A percentile compares a stretch with the other conserved stretches of the same genome.
phyloP scores from a whole-genome alignment of 257 asterid species.

The Ligustrum vulgare region DNA sequence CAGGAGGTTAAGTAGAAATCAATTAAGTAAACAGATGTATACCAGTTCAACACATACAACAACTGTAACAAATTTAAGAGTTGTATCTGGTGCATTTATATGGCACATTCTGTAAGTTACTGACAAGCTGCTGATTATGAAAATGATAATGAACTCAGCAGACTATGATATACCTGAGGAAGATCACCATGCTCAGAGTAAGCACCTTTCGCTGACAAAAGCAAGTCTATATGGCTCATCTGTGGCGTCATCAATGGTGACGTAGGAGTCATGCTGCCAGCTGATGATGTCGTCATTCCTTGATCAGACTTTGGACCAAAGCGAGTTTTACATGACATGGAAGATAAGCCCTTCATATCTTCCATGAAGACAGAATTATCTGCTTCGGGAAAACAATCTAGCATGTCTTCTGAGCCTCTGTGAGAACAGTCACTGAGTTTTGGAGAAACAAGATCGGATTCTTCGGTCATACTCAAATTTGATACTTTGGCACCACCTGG shows the following conservation, averaged over 20 bases:
- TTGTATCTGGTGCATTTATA: not conserved
- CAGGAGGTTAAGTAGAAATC: not conserved
- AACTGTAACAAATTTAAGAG: slow-evolving; percentile 6
- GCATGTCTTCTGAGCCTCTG: slow-evolving; percentile 98
- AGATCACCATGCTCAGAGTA: slow-evolving; percentile 91
- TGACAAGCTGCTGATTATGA: slow-evolving; percentile 7
- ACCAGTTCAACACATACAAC: not conserved
- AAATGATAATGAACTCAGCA: slow-evolving; percentile 16
- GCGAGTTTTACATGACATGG: slow-evolving; percentile 88
- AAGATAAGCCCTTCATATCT: slow-evolving; percentile 75
- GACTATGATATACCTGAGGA: slow-evolving; percentile 70
- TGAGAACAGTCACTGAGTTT: slow-evolving; percentile 96
- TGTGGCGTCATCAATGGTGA: slow-evolving; percentile 92
- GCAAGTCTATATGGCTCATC: slow-evolving; percentile 78
- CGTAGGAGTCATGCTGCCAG: slow-evolving; percentile 98
- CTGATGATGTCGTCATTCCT: slow-evolving; percentile 97
- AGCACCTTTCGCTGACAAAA: slow-evolving; percentile 86
- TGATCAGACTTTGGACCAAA: slow-evolving; percentile 97
- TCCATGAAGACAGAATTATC: slow-evolving; percentile 72
- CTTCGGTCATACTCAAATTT: slow-evolving; percentile 84
- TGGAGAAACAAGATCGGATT: slow-evolving; percentile 86
- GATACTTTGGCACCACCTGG: slow-evolving; percentile 81
- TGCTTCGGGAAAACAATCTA: slow-evolving; percentile 82
- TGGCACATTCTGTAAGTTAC: not conserved
- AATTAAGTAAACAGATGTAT: not conserved